phyloP scores from a whole-genome alignment of 2,329 filamentous ascomycete species.

The Oidium heveae region DNA sequence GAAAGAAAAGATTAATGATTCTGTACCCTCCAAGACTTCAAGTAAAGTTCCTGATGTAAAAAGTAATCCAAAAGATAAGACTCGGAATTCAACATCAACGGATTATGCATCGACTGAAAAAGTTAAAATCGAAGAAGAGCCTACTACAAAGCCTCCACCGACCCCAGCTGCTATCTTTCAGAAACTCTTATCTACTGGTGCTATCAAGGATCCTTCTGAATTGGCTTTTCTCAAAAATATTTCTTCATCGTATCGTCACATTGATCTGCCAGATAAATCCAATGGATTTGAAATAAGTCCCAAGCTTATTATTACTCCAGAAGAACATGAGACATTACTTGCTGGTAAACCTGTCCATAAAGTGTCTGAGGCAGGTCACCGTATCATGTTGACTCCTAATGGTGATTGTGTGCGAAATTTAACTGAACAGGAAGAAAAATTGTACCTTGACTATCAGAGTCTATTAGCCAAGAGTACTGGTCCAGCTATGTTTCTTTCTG shows the following conservation, averaged over 20 bases:
- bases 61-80: conserved; percentile 8
- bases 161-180: conserved; percentile 16
- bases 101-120: conserved; percentile 1
- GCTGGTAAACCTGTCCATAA: conserved; percentile 34
- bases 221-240: conserved; percentile 19
- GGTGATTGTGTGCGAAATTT: conserved; percentile 55
- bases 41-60: conserved; percentile 4
- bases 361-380: conserved; percentile 31
- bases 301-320: conserved; percentile 24
- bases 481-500: conserved; percentile 29
- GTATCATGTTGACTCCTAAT: conserved; percentile 49
- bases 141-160: conserved; percentile 9
- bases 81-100: conserved; percentile 6
- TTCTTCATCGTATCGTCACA: conserved; percentile 13
- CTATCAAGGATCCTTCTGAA: conserved; percentile 15
- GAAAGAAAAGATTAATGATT: conserved; percentile 2
- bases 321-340: conserved; percentile 29
- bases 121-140: conserved; percentile 10
- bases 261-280: conserved; percentile 9
- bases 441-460: conserved; percentile 43
- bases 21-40: conserved; percentile 3
- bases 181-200: conserved; percentile 15
- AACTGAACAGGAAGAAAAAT: conserved; percentile 39
- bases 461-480: conserved; percentile 25
- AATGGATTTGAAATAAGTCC: conserved; percentile 9